A percentile compares a stretch with the other conserved stretches of the same genome.
Conservation (phyloP, 768 basidiomycete genomes). For the Russula ochroleuca region DNA sequence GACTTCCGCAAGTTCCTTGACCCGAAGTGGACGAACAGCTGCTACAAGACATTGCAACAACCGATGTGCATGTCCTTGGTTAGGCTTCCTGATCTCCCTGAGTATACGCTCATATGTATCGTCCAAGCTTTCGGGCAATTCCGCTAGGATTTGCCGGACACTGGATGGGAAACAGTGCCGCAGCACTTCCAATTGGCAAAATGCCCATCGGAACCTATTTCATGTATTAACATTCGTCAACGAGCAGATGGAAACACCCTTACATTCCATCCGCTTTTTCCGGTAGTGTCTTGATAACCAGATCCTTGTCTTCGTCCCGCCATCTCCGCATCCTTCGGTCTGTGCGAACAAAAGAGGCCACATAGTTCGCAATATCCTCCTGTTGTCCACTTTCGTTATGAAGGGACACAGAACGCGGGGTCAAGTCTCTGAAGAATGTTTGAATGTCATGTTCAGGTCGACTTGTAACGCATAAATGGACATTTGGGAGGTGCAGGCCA, state of each 20-base stretch:
- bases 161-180: background rate
- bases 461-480: slow-evolving; percentile 14
- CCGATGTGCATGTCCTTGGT: background rate
- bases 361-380: background rate
- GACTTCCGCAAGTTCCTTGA: slow-evolving; percentile 7
- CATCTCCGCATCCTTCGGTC: background rate
- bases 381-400: background rate
- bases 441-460: slow-evolving; percentile 10
- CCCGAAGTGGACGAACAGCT: slow-evolving; percentile 4
- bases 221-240: too few relatives aligned
- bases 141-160: background rate
- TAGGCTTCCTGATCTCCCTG: background rate
- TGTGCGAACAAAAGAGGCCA: background rate
- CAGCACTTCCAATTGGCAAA: background rate
- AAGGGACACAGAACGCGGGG: background rate
- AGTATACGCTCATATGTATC: slow-evolving; percentile 10
- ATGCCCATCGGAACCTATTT: background rate
- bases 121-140: background rate
- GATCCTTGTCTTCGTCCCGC: background rate
- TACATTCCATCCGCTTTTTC: background rate
- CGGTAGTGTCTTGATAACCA: background rate
- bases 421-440: background rate
- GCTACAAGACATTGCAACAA: slow-evolving; percentile 5
- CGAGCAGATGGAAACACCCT: background rate
- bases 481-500: background rate